Evolutionary conservation across 371 early-diverging fungal species (phyloP).

Genomic region (Chytridium lagenaria): DNA sequence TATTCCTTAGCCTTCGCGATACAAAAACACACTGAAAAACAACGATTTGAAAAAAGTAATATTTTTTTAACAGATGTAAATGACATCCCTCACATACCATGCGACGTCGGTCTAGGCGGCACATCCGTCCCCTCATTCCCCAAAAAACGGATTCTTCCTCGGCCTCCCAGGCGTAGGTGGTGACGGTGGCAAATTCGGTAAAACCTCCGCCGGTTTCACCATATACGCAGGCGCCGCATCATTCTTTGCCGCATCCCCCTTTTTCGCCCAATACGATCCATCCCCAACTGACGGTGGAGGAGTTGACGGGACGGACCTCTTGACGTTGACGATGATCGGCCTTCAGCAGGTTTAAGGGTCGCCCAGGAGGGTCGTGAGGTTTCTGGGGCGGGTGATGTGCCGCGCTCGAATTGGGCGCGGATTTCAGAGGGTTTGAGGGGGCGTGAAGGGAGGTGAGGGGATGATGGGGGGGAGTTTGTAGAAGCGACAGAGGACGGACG

Average conservation of each 20-base stretch:
- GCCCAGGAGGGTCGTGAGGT: too few relatives aligned
- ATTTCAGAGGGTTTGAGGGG: constrained; percentile 11
- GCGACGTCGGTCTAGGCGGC: not conserved
- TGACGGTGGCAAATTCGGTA: too few relatives aligned
- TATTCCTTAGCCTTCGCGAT: too few relatives aligned
- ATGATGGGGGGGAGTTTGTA: not conserved
- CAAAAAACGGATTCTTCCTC: not conserved
- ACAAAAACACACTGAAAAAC: too few relatives aligned
- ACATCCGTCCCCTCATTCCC: not conserved
- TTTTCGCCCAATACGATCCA: too few relatives aligned
- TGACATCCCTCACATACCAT: constrained; percentile 2
- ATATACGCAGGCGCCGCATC: too few relatives aligned
- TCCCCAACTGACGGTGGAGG: not conserved
- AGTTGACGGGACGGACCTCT: not conserved
- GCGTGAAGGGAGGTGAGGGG: not conserved
- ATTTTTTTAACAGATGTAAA: too few relatives aligned
- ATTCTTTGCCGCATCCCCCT: too few relatives aligned
- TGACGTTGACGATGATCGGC: not conserved
- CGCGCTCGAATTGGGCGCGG: not conserved
- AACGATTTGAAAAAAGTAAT: too few relatives aligned
- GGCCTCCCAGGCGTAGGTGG: not conserved
- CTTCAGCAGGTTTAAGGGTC: not conserved
- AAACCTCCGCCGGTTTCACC: too few relatives aligned
- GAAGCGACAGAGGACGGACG: too few relatives aligned
- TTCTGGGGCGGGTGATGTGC: too few relatives aligned